These are phyloP conservation scores for Sporothrix brasiliensis DNA, from an alignment of 2,329 filamentous ascomycete genomes.

Conservation along the genomic window DNA sequence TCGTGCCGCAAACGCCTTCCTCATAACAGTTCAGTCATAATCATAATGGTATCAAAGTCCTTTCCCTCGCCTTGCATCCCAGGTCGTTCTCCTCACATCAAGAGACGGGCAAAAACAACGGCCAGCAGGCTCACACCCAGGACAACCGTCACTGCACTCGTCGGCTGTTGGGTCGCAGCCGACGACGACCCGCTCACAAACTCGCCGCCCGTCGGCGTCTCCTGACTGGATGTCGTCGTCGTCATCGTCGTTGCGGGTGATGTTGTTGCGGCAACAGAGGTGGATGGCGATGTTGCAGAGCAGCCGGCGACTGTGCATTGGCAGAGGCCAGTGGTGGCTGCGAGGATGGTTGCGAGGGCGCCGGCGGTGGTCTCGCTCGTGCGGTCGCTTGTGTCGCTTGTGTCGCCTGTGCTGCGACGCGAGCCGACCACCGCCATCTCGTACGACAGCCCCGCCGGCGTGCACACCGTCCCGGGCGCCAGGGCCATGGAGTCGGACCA, in stretches of 20 bases:
- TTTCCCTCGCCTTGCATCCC: background rate
- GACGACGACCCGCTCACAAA: background rate
- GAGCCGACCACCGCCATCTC: constrained; percentile 41
- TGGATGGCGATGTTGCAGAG: background rate
- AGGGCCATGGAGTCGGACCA: constrained; percentile 53
- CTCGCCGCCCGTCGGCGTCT: background rate
- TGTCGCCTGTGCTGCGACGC: background rate
- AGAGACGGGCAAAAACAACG: constrained; percentile 30
- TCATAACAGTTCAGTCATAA: background rate
- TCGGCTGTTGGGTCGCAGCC: background rate
- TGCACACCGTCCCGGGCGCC: constrained; percentile 52
- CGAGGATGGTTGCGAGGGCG: background rate
- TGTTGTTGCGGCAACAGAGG: background rate
- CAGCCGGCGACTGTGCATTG: background rate
- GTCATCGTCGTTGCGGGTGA: background rate
- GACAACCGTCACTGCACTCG: background rate
- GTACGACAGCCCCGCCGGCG: constrained; percentile 48
- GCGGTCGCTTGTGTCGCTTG: background rate
- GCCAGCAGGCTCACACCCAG: constrained; percentile 29
- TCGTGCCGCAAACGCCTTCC: background rate
- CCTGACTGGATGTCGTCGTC: background rate
- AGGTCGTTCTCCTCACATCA: constrained; percentile 23
- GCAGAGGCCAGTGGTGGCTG: background rate
- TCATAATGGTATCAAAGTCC: constrained; percentile 14
- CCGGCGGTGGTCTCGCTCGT: background rate